phyloP scores from a whole-genome alignment of 192 early-diverging fungal genomes.

The Coemansia sp. region DNA sequence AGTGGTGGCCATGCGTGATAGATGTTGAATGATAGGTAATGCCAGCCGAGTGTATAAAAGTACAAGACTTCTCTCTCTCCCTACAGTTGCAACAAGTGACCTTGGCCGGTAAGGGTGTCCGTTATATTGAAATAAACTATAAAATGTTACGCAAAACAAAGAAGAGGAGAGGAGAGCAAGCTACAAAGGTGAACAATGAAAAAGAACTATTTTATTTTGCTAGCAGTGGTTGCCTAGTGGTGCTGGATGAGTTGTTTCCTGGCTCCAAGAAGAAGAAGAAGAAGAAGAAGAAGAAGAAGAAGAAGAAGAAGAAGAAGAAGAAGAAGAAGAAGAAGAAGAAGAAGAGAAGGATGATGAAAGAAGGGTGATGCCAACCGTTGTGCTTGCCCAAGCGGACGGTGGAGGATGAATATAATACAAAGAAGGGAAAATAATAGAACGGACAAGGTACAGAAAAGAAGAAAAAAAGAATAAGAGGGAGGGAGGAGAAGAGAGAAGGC shows the following conservation, averaged over 20 bases:
- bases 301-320: not conserved
- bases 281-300: not conserved
- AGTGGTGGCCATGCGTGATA: conserved; percentile 13
- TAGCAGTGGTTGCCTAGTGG: no score
- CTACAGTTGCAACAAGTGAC: not conserved
- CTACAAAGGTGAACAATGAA: not conserved
- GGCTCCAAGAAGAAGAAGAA: not conserved
- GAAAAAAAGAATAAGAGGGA: conserved; percentile 2
- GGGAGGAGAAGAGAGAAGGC: not conserved
- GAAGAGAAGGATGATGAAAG: not conserved
- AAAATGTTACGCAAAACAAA: no score
- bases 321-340: not conserved
- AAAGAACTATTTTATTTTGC: not conserved
- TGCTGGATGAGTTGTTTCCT: no score
- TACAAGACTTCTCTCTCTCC: no score
- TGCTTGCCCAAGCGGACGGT: not conserved
- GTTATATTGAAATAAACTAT: no score
- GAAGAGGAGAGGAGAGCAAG: not conserved
- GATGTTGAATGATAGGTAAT: not conserved
- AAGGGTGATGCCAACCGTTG: not conserved
- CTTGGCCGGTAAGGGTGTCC: not conserved
- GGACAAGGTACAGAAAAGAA: conserved; percentile 5
- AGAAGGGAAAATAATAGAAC: not conserved
- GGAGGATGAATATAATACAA: conserved; percentile 5
- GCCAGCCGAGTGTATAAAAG: no score